Evolutionary conservation across 176 grass and related monocot species (phyloP), one percentile per base, ranked within the genome.

Genomic region (Carex scoparia): DNA sequence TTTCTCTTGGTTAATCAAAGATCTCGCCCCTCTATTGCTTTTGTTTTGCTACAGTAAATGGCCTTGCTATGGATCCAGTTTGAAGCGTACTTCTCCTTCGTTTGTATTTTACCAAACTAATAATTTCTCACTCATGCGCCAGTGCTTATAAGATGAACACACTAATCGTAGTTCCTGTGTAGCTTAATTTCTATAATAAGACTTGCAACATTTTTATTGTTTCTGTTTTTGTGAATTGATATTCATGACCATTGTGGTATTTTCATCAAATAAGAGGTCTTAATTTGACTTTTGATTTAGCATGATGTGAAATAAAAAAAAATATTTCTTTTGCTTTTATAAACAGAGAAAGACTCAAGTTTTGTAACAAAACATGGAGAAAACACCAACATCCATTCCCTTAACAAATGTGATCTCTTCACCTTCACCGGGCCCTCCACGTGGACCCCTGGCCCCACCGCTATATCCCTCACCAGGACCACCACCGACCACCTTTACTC

Each of bases 381-480:
- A 79, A 56, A 79, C 49, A 2, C 53, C 74, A 79, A 18, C 74
- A 79, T 79, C 74, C 28, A 32, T 33, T 79, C 74, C 74, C 49
- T 18, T 79, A 10, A 79, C 74, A 56, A 79, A 79, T 58, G 74
- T 58, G 74, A 51, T 79, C 1, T 79, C 74, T 33, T 33, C 74
- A 35, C 53, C 53, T 79, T 79, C 74, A 16, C 28, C 30, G 5
- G 74, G 30, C 1, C 53, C 46, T 0, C 72, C 72, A 23, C 72
- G 28, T 33, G 30, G 53, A 35, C 74, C 74, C 51, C 7, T 35
- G 74, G 23, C 53, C 13, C 74, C 74, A 2, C 30, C 74, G 18
- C 28, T 58, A 8, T 79, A 58, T 58, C 74, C 51, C 14, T 79
- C 74, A 33, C 74, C 74, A 2, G 74, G 74, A 33, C 59, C 63